Conservation (phyloP, 768 basidiomycete species). For the Megacollybia marginata region DNA sequence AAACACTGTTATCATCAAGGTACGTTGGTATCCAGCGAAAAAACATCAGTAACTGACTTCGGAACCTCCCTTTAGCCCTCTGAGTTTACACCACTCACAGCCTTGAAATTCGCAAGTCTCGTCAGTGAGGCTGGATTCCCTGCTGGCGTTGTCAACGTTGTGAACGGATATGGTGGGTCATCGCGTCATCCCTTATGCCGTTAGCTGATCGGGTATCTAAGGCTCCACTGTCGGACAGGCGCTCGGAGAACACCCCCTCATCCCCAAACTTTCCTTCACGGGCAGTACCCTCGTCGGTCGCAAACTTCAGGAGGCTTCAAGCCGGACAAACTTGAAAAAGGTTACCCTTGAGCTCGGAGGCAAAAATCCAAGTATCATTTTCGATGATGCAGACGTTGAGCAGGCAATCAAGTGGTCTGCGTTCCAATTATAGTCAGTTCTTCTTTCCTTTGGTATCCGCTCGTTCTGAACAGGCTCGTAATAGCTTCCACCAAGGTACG, state of each 20-base stretch:
- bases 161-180: conserved; percentile 52
- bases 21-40: not conserved
- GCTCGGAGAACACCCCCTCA: conserved; percentile 53
- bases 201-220: conserved; percentile 2
- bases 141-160: conserved; percentile 64
- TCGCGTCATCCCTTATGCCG: not conserved
- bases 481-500: too few relatives aligned
- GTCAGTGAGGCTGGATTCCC: conserved; percentile 69
- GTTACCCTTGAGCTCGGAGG: conserved; percentile 72
- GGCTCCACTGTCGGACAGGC: conserved; percentile 55
- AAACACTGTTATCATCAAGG: conserved; percentile 65
- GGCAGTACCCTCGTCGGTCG: conserved; percentile 63
- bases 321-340: conserved; percentile 67
- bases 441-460: too few relatives aligned
- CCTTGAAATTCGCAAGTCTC: conserved; percentile 42
- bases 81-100: conserved; percentile 66
- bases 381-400: conserved; percentile 44
- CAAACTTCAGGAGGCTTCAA: conserved; percentile 33
- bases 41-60: not conserved
- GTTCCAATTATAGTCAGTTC: too few relatives aligned
- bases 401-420: conserved; percentile 58
- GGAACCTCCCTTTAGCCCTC: conserved; percentile 37
- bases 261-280: conserved; percentile 73
- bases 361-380: conserved; percentile 38
- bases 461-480: too few relatives aligned